A percentile compares a stretch with the other conserved stretches of the same genome.
Conservation (phyloP, 306 rosid species). For the Prinsepia uniflora region DNA sequence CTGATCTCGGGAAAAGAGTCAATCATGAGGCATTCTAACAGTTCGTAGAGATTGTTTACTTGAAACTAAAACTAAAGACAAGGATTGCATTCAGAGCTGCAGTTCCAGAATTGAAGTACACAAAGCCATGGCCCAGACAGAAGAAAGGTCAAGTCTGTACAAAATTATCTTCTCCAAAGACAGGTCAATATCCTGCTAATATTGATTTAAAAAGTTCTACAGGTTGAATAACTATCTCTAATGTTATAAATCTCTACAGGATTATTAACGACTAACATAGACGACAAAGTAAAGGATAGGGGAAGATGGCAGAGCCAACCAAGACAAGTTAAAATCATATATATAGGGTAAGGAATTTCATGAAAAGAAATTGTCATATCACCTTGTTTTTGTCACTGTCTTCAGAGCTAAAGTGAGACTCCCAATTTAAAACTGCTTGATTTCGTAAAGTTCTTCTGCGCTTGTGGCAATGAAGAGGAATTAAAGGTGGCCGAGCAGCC, state of each 20-base stretch:
- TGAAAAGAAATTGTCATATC: neutral
- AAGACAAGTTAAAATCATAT: neutral
- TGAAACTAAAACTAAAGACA: neutral
- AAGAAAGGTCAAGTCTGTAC: neutral
- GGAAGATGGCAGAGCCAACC: neutral
- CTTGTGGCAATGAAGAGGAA: constrained; percentile 22
- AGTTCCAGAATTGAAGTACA: neutral
- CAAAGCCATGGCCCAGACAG: neutral
- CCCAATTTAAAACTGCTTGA: constrained; percentile 40
- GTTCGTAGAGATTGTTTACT: neutral
- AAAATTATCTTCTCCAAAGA: neutral
- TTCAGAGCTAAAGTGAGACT: constrained; percentile 28
- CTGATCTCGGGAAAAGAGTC: neutral
- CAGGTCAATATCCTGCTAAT: neutral
- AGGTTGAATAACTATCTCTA: neutral
- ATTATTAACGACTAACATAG: too few relatives aligned
- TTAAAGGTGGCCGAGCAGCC: constrained; percentile 9
- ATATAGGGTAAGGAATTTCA: neutral
- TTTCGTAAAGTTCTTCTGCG: constrained; percentile 29
- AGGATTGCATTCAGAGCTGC: neutral
- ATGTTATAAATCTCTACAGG: too few relatives aligned
- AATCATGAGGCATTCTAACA: neutral
- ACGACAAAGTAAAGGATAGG: neutral
- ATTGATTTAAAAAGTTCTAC: neutral
- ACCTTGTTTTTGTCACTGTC: constrained; percentile 27